A percentile compares a stretch with the other conserved stretches of the same genome.
Conservation (phyloP, 2,329 filamentous ascomycete species). For the Aaosphaeria pasadenensis region DNA sequence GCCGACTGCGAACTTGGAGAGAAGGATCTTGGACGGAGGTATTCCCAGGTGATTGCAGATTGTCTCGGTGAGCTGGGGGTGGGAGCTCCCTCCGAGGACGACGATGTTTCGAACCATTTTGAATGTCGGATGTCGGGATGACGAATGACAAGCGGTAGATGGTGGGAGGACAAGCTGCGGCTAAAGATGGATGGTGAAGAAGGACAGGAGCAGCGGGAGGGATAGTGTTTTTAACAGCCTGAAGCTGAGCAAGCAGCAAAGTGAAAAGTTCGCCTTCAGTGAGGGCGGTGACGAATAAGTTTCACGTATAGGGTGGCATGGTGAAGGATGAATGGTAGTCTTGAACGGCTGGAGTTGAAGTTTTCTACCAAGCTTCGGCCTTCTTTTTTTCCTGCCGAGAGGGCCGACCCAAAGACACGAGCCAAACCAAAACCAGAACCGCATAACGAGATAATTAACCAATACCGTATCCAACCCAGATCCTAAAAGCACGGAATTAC, state of each 20-base stretch:
- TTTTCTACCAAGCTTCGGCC: conserved; percentile 22
- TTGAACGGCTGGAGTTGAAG: conserved; percentile 9
- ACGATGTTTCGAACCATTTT: conserved; percentile 93
- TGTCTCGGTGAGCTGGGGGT: conserved; percentile 79
- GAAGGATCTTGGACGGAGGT: conserved; percentile 76
- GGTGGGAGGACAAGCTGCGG: conserved; percentile 1
- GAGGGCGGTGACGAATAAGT: conserved; percentile 4
- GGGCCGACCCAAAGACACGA: neutral
- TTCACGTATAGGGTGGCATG: conserved; percentile 35
- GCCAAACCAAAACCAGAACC: neutral
- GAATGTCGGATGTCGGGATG: conserved; percentile 5
- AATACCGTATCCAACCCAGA: neutral
- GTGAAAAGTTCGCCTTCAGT: conserved; percentile 2
- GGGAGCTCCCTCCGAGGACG: conserved; percentile 88
- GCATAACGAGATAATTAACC: neutral
- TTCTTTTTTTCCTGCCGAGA: conserved; percentile 17
- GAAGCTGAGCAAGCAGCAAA: neutral
- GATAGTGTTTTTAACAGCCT: neutral
- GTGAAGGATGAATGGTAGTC: conserved; percentile 19
- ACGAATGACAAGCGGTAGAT: conserved; percentile 22
- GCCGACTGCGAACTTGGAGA: conserved; percentile 90
- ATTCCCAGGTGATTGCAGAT: conserved; percentile 89
- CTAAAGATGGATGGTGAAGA: neutral
- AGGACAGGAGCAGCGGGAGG: neutral
- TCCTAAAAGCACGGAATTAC: neutral